Conservation (phyloP, 2,329 filamentous ascomycete species). For the Thelonectria rubi region DNA sequence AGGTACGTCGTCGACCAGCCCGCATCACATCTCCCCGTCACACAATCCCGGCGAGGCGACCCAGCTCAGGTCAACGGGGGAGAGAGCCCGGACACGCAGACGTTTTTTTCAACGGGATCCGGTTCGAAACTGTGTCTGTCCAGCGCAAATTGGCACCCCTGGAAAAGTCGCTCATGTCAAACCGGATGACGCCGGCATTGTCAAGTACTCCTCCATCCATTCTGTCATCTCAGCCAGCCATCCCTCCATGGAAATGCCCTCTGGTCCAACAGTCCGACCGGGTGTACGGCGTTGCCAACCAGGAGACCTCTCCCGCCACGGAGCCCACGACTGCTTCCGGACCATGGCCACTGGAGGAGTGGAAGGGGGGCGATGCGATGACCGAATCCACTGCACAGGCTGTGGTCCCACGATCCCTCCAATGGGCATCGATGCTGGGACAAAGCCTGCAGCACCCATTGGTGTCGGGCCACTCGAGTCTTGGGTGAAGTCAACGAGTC, state of each 20-base stretch:
- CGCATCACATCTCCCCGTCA: conserved; percentile 28
- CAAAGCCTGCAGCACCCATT: conserved; percentile 42
- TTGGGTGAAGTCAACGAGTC: conserved; percentile 24
- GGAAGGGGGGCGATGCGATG: conserved; percentile 39
- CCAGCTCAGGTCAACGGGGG: conserved; percentile 15
- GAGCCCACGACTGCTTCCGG: conserved; percentile 29
- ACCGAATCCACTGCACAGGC: conserved; percentile 39
- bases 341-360: conserved; percentile 37
- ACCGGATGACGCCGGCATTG: conserved; percentile 30
- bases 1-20: conserved; percentile 38
- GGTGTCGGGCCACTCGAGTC: conserved; percentile 37
- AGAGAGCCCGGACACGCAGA: conserved; percentile 28
- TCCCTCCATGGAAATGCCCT: conserved; percentile 20
- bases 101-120: conserved; percentile 19
- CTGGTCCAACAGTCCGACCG: conserved; percentile 23
- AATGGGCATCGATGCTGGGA: conserved; percentile 38
- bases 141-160: conserved; percentile 33
- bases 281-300: conserved; percentile 32
- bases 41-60: conserved; percentile 25
- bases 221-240: conserved; percentile 19
- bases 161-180: conserved; percentile 28
- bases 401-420: conserved; percentile 36
- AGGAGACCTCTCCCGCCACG: conserved; percentile 27
- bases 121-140: neutral
- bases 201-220: conserved; percentile 19